A percentile compares a stretch with the other conserved stretches of the same genome.
These are phyloP conservation scores for Trichosporon sp. DNA, from an alignment of 1,284 basidiomycete genomes.

Conservation along the genomic window DNA sequence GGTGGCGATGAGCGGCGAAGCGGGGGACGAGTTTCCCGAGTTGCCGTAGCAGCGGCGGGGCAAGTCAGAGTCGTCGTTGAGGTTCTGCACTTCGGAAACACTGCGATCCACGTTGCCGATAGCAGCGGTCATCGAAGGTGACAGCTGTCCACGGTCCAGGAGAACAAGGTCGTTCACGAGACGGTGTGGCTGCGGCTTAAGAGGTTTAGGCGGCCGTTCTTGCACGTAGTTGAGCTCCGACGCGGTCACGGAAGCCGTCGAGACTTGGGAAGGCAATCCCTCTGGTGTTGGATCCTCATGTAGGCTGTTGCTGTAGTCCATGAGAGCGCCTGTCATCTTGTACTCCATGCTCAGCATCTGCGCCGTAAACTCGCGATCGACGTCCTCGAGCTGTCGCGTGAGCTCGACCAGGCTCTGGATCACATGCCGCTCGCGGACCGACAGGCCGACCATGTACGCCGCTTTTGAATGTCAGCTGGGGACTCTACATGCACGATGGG, in stretches of 20 bases:
- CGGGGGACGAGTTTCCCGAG: not conserved
- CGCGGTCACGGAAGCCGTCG: not conserved
- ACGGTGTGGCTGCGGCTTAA: not conserved
- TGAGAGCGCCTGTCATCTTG: not conserved
- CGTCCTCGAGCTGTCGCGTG: slow-evolving; percentile 8
- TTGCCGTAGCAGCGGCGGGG: not conserved
- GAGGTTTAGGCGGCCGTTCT: not conserved
- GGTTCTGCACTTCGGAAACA: not conserved
- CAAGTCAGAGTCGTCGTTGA: not conserved
- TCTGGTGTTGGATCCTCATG: not conserved
- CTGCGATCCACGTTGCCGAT: not conserved
- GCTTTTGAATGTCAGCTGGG: not conserved
- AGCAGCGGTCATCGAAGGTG: not conserved
- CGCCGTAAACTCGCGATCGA: slow-evolving; percentile 16
- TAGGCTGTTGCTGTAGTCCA: slow-evolving; percentile 5
- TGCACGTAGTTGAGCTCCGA: not conserved
- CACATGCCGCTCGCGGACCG: not conserved
- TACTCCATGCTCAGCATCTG: slow-evolving; percentile 17
- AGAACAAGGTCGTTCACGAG: slow-evolving; percentile 10
- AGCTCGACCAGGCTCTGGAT: slow-evolving; percentile 7
- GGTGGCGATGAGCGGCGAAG: not conserved
- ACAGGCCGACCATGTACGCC: not conserved
- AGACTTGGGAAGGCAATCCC: not conserved
- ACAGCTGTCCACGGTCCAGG: slow-evolving; percentile 1
- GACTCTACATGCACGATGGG: not conserved